Base-by-base conservation (phyloP, 2,329 filamentous ascomycete species). In the Talaromyces atroroseus region DNA sequence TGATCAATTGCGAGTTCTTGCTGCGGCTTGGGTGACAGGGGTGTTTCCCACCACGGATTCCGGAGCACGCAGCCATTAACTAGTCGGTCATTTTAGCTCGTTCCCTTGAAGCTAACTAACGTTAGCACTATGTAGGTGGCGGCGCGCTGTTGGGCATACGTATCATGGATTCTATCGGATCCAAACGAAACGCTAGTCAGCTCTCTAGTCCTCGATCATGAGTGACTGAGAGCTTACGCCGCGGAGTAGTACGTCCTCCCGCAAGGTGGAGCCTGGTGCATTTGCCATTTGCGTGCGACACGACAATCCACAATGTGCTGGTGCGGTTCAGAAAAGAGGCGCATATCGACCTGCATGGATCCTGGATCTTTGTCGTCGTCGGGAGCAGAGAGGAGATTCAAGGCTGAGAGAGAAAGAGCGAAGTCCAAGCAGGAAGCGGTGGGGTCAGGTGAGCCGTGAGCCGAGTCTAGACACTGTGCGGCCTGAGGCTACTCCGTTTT, bases 1-100 rank as follows among this genome's bases (percentile, higher is more conserved):
- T 36, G 32, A 36, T 36, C 32, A 36, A 18, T 40, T 14, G n/a
- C 16, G 18, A 38, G 48, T 26, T 40, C 16, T 42, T 20, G 23
- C 16, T 34, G 42, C n/a, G 12, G 18, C 49, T 20, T 20, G 14
- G 26, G 5, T 52, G 50, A 52, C 50, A 52, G 42, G 50, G 50
- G 29, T 52, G 42, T 46, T 38, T 34, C 40, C 29, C 50, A 52
- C 50, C 44, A 45, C 12, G 50, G 29, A 46, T 52, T 46, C 50
- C 40, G 50, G 38, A 52, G 50, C 36, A 18, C 36, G 36, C 36
- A 40, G 40, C 40, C 40, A 44, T 44, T 10, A 23, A 44, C 40
- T 44, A 44, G 40, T 44, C 18, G 11, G 5, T 16, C 34, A 4
- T 16, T 40, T 21, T 42, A 44, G 40, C 12, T 18, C 20, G 40